Percentiles rank a stretch among this genome's conserved stretches.
phyloP scores from a whole-genome alignment of 2,329 filamentous ascomycete genomes.

The Venturiaceae sp. region DNA sequence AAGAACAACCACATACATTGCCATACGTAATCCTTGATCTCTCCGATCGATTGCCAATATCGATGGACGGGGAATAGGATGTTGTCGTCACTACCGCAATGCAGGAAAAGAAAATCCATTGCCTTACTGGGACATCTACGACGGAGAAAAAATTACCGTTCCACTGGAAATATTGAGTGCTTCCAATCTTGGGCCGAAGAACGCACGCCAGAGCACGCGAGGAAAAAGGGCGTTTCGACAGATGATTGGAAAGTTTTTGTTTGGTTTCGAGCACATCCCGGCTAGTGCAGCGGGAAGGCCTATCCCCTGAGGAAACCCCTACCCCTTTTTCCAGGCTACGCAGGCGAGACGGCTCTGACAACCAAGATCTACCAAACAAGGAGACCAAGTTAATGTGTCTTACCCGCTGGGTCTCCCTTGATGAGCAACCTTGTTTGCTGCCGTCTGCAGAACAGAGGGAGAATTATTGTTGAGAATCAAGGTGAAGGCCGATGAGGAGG shows the following conservation, averaged over 20 bases:
- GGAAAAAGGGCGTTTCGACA: background rate
- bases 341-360: background rate
- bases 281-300: background rate
- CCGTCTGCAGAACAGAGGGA: background rate
- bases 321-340: background rate
- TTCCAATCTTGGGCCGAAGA: background rate
- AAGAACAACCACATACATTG: background rate
- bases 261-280: no score
- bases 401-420: background rate
- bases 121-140: background rate
- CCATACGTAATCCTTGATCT: background rate
- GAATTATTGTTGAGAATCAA: background rate
- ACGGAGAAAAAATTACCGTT: background rate
- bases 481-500: no score
- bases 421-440: background rate
- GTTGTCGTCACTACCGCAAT: background rate
- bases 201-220: background rate
- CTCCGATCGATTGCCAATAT: background rate
- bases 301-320: background rate
- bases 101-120: background rate
- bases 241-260: background rate
- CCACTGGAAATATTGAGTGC: background rate
- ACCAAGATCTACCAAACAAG: background rate
- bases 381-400: background rate
- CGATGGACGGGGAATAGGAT: background rate